Evolutionary conservation across 352 stramenopile genomes (phyloP).

Genomic region (Pythium sukuiense): DNA sequence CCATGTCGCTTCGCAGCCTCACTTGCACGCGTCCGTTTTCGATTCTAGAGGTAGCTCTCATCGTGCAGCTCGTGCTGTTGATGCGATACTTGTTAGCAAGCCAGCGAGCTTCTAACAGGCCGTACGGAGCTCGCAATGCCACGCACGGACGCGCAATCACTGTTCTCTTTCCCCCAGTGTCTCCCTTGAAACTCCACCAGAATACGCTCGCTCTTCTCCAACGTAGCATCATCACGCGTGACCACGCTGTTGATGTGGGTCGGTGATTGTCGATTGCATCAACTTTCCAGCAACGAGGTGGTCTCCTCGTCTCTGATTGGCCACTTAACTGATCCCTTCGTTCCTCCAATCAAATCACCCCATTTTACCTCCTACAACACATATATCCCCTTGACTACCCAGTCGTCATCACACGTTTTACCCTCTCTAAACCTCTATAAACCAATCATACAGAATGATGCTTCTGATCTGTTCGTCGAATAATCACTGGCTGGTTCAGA

Average conservation of each 20-base stretch:
- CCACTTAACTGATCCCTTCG: background rate
- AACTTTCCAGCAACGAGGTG: background rate
- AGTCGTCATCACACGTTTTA: no score
- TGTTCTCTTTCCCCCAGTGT: no score
- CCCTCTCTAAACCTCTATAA: background rate
- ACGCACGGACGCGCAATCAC: no score
- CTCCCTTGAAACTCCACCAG: no score
- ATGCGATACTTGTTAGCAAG: no score
- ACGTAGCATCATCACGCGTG: background rate
- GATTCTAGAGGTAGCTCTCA: no score
- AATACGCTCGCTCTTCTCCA: no score
- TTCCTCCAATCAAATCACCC: background rate
- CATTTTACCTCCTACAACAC: background rate
- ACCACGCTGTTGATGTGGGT: background rate
- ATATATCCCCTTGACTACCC: background rate
- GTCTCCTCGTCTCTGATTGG: background rate
- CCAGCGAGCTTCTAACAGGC: no score
- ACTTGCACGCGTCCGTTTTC: no score
- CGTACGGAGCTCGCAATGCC: no score
- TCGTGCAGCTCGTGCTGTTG: no score
- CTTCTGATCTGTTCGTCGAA: background rate
- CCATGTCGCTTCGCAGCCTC: no score
- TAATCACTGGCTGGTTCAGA: background rate
- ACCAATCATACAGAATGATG: background rate
- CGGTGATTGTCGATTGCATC: background rate